Evolutionary conservation across 2,329 filamentous ascomycete genomes (phyloP).

Genomic region (Colletotrichum kahawae): DNA sequence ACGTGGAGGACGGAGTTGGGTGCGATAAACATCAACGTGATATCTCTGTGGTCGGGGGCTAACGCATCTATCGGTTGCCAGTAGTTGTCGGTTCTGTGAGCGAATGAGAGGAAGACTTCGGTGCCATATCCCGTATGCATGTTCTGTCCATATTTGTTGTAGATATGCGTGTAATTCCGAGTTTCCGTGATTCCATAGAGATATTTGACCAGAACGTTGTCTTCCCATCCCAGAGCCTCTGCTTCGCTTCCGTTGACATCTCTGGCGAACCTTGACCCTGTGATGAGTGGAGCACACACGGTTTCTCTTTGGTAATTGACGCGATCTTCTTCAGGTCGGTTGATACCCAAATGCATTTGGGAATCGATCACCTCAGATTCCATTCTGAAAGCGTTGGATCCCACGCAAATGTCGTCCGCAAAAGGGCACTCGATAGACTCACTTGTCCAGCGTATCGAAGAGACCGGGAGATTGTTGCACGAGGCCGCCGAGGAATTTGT

Average conservation of each 20-base stretch:
- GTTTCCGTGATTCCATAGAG: background rate
- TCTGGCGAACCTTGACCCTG: background rate
- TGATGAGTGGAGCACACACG: constrained; percentile 5
- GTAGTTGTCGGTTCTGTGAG: background rate
- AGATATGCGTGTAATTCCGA: background rate
- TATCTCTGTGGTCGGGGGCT: background rate
- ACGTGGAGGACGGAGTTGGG: constrained; percentile 2
- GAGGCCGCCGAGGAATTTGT: background rate
- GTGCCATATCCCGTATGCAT: background rate
- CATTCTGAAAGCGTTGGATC: constrained; percentile 4
- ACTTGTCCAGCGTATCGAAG: background rate
- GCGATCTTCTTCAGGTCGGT: constrained; percentile 20
- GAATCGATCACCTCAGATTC: constrained; percentile 23
- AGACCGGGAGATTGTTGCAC: background rate
- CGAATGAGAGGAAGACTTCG: too few species aligned
- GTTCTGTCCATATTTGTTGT: background rate
- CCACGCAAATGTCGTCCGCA: constrained; percentile 6
- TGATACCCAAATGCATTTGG: constrained; percentile 25
- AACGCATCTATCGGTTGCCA: background rate
- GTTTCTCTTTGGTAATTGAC: constrained; percentile 7
- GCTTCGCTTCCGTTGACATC: background rate
- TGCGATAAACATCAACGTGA: background rate
- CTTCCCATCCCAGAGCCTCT: background rate
- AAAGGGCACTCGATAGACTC: constrained; percentile 24
- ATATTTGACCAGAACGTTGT: background rate